These are phyloP conservation scores for Fusarium ramigenum DNA, from an alignment of 2,329 filamentous ascomycete genomes.

Conservation along the genomic window DNA sequence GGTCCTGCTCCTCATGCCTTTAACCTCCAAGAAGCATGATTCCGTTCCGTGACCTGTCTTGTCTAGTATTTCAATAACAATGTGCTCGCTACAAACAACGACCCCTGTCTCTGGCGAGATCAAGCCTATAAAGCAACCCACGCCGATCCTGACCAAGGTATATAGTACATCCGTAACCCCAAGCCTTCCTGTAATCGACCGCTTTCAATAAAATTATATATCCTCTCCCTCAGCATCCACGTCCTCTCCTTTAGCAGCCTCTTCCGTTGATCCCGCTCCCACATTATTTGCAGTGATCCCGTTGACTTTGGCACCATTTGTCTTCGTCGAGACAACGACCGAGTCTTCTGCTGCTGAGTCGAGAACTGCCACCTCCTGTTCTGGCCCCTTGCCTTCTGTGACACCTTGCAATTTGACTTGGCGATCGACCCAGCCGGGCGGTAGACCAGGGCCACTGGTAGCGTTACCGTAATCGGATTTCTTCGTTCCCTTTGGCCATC, in stretches of 20 bases:
- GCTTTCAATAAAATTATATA: conserved; percentile 35
- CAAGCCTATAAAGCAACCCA: conserved; percentile 21
- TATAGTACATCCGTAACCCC: conserved; percentile 33
- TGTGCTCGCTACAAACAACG: conserved; percentile 30
- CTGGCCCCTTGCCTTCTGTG: conserved; percentile 25
- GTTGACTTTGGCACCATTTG: conserved; percentile 35
- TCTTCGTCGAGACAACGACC: conserved; percentile 44
- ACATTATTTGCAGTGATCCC: conserved; percentile 14
- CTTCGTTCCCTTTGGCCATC: conserved; percentile 75
- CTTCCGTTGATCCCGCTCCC: conserved; percentile 13
- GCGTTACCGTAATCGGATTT: conserved; percentile 75
- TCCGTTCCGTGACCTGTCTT: neutral
- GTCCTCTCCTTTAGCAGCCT: conserved; percentile 40
- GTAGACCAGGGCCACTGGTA: conserved; percentile 70
- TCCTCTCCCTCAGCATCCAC: conserved; percentile 50
- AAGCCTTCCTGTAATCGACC: neutral
- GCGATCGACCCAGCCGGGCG: conserved; percentile 62
- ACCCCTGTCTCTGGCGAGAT: conserved; percentile 9
- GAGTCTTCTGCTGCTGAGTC: conserved; percentile 47
- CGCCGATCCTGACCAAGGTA: conserved; percentile 30
- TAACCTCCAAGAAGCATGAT: neutral
- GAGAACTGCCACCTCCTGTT: conserved; percentile 12
- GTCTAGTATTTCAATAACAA: conserved; percentile 27
- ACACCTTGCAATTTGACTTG: conserved; percentile 29
- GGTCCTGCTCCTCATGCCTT: neutral